phyloP scores from a whole-genome alignment of 768 basidiomycete genomes.

The Polyporus arcularius region DNA sequence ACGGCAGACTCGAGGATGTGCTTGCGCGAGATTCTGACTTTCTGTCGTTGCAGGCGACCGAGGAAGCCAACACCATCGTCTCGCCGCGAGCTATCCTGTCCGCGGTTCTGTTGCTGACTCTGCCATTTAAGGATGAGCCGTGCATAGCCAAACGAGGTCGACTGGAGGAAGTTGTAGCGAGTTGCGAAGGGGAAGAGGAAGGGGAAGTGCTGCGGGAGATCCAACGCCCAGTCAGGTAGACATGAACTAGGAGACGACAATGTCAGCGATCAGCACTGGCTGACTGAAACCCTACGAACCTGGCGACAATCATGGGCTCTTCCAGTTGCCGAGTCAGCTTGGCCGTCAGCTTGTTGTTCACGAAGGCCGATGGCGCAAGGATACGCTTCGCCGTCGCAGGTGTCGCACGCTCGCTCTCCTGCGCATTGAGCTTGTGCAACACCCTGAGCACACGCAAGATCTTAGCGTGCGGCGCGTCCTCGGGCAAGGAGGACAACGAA shows the following conservation, averaged over 20 bases:
- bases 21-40: slow-evolving; percentile 93
- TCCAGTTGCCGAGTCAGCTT: slow-evolving; percentile 97
- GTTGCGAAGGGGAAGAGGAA: slow-evolving; percentile 99
- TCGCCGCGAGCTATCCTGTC: slow-evolving; percentile 76
- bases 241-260: slow-evolving; percentile 66
- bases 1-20: slow-evolving; percentile 95
- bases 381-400: slow-evolving; percentile 54
- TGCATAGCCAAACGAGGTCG: slow-evolving; percentile 96
- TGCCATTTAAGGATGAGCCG: slow-evolving; percentile 95
- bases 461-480: slow-evolving; percentile 84
- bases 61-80: slow-evolving; percentile 93
- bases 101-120: slow-evolving; percentile 73
- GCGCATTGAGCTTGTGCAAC: slow-evolving; percentile 76
- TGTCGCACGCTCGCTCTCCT: slow-evolving; percentile 63
- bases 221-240: slow-evolving; percentile 95
- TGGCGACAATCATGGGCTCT: slow-evolving; percentile 98
- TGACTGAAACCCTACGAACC: slow-evolving; percentile 46
- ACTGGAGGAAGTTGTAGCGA: slow-evolving; percentile 95
- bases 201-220: slow-evolving; percentile 94
- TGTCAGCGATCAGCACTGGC: slow-evolving; percentile 7
- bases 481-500: slow-evolving; percentile 75
- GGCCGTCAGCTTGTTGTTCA: slow-evolving; percentile 97
- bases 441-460: slow-evolving; percentile 89
- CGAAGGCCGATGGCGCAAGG: slow-evolving; percentile 81
- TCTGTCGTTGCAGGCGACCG: slow-evolving; percentile 90